Base-by-base conservation (phyloP, 129 eudicot species). In the Rutidosis leptorrhynchoides region DNA sequence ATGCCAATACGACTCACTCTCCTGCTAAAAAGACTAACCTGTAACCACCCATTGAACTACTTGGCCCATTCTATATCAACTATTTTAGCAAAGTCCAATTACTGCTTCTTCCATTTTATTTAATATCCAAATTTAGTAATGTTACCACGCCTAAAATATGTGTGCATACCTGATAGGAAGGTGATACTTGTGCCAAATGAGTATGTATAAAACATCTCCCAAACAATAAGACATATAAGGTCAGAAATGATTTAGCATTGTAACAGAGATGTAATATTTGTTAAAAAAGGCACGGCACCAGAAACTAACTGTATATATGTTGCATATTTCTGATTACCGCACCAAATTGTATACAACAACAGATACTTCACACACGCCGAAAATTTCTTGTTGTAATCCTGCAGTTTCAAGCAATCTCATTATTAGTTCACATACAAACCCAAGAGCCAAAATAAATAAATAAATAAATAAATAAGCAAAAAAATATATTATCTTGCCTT, bases 371-470 rank as follows among this genome's bases (percentile, higher is more conserved):
- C 21, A 65, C 73, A 24, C 59, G 65, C 74, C 78, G 67, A 61
- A 74, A 35, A 42, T 75, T 74, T 82, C 92, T 79, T 7, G 62
- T 73, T 6, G 66, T 80, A 55, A 77, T 80, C 82, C 92, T 85
- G 88, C 78, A 69, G 4, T 46, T 76, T 67, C 40, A 67, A 75
- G 64, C 24, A 54, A 25, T 27, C 57, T 12, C 26, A 49, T 7
- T 8, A 56, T 67, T 53, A 75, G 56, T 58, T 55, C 30, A 25
- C 22, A 23, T 11, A 33, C 0, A 45, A 45, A 64, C 20, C 61
- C 29, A 21, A 28, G 22, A 3, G 15, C 15, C 46, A 40, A 9
- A 8, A 5, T n/a, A n/a, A n/a, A n/a, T n/a, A 23, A 73, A 5
- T 10, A 24, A 64, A 9, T 2, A 1, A 51, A 12, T 5, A 9